A percentile compares a stretch with the other conserved stretches of the same genome.
These are phyloP conservation scores for Pinus albicaulis DNA, from an alignment of 75 land plant species.

Conservation along the genomic window DNA sequence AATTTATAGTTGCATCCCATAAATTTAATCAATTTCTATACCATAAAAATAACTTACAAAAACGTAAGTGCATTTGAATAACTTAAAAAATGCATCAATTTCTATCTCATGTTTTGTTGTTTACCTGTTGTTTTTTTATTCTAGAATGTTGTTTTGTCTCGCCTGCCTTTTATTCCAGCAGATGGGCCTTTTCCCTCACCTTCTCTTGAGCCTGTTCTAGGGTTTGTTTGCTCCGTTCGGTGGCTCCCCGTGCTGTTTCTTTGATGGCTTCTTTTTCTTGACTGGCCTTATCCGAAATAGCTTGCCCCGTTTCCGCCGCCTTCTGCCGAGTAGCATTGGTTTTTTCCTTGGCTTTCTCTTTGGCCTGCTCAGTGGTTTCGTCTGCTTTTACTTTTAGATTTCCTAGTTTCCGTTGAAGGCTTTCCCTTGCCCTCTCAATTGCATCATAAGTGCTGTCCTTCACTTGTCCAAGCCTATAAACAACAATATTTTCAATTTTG, in stretches of 20 bases:
- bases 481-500: too few species aligned
- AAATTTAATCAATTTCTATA: too few species aligned
- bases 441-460: conserved; percentile 1
- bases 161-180: not conserved
- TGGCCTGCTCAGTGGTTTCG: not conserved
- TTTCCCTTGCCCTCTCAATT: not conserved
- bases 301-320: not conserved
- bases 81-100: too few species aligned
- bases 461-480: not conserved
- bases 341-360: not conserved
- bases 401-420: not conserved
- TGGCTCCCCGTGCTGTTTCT: not conserved
- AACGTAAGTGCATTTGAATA: too few species aligned
- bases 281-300: not conserved
- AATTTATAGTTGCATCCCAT: too few species aligned
- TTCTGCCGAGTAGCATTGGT: not conserved
- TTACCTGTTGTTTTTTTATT: too few species aligned
- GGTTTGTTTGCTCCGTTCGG: not conserved
- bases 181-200: not conserved
- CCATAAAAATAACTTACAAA: too few species aligned
- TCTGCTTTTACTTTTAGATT: not conserved
- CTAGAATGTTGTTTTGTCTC: too few species aligned
- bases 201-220: not conserved
- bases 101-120: too few species aligned
- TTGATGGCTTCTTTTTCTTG: not conserved